Conservation (phyloP, 306 rosid genomes). For the Quercus aquifolioides region DNA sequence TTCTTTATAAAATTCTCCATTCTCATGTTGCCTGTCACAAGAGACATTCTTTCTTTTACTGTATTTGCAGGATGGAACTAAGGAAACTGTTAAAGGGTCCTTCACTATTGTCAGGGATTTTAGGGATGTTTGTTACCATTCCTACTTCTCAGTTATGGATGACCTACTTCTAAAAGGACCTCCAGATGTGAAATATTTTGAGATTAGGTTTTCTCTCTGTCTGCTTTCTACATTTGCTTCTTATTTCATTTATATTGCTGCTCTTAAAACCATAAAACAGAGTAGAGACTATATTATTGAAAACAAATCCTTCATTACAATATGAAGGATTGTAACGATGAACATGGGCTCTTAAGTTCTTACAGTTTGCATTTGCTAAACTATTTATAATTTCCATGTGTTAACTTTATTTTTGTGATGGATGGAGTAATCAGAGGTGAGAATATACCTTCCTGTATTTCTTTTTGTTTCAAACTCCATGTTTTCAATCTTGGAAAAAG, state of each 20-base stretch:
- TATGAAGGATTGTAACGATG: neutral
- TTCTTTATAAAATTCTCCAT: constrained; percentile 12
- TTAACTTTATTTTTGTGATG: neutral
- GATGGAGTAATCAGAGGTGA: neutral
- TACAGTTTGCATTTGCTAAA: neutral
- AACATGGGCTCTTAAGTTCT: neutral
- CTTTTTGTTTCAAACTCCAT: neutral
- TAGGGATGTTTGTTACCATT: constrained; percentile 63
- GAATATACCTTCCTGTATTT: neutral
- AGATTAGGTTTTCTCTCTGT: constrained; percentile 58
- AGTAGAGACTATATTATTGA: neutral
- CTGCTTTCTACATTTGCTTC: neutral
- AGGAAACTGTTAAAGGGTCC: constrained; percentile 59
- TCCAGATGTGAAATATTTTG: constrained; percentile 57
- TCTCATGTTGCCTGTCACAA: constrained; percentile 20
- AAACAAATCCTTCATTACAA: neutral
- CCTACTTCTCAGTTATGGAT: constrained; percentile 78
- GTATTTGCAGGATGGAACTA: constrained; percentile 75
- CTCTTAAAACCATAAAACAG: neutral
- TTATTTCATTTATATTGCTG: neutral
- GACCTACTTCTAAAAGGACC: constrained; percentile 57
- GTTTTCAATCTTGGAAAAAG: neutral
- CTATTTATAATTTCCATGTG: neutral
- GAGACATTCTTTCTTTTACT: constrained; percentile 17
- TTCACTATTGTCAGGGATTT: constrained; percentile 69